These are phyloP conservation scores for Exserohilum turcica DNA, from an alignment of 2,329 filamentous ascomycete species.

Conservation along the genomic window DNA sequence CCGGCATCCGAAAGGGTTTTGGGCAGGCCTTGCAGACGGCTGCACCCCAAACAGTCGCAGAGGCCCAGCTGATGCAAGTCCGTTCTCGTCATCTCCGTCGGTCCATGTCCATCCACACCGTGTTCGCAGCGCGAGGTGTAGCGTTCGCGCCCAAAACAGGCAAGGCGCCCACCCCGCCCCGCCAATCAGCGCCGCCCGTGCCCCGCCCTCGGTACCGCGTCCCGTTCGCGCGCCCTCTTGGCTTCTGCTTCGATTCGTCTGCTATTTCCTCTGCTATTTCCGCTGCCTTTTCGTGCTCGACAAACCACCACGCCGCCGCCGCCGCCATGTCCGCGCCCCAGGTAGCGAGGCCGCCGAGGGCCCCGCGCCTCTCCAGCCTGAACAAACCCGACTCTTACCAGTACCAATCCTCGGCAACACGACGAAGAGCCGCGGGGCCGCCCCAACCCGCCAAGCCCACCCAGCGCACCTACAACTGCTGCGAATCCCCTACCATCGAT, in stretches of 20 bases:
- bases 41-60: no score
- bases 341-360: conserved; percentile 20
- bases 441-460: conserved; percentile 22
- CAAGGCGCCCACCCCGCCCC: background rate
- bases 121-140: conserved; percentile 17
- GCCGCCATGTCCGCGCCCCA: conserved; percentile 28
- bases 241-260: conserved; percentile 7
- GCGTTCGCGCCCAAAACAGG: conserved; percentile 1
- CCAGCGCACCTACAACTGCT: conserved; percentile 32
- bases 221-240: conserved; percentile 19
- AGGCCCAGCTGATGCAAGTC: background rate
- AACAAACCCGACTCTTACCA: conserved; percentile 23
- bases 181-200: conserved; percentile 5
- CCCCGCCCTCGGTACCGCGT: conserved; percentile 19
- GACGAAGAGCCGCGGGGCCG: conserved; percentile 26
- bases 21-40: background rate
- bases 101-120: background rate
- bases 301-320: background rate
- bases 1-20: background rate
- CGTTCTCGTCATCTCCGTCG: background rate
- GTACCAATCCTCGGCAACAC: conserved; percentile 26
- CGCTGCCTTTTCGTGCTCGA: conserved; percentile 4
- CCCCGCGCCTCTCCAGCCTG: conserved; percentile 35
- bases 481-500: conserved; percentile 33
- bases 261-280: conserved; percentile 3